Evolutionary conservation across 345 rosid species (phyloP), one percentile per base, ranked within the genome.

Genomic region (Arabidopsis arenosa): DNA sequence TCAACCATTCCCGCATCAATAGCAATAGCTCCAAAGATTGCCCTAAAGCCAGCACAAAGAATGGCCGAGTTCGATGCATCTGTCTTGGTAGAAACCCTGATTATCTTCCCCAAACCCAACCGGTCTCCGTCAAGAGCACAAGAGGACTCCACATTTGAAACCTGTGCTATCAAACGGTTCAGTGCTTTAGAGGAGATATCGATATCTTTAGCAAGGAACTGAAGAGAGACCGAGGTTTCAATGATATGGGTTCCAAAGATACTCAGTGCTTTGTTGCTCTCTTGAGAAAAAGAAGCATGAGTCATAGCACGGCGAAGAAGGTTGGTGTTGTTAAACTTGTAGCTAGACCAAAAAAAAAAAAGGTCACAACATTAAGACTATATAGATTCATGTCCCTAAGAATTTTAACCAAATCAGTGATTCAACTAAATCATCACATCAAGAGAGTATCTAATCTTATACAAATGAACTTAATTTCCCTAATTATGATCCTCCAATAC

Each of bases 1-100:
- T 89, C 93, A 59, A 70, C 67, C 30, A 33, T 75, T 58, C 72
- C 80, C 36, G 85, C 30, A 68, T 90, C 93, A 57, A 76, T 28
- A 63, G 90, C 89, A 78, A 89, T 75, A 73, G 96, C 96, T 70
- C 90, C 92, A 80, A 89, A 83, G n/a, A 89, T 71, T 5, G 92
- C 92, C 44, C 93, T 79, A 63, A 86, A 86, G 44, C 89, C 90
- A 62, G 59, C 78, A 48, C 96, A 88, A 62, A 88, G 74, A 33
- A 90, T 80, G 0, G 58, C 33, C 5, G 90, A 71, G 51, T 67
- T 35, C 0, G 93, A 69, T 2, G 91, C 60, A 74, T 85, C 80
- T 0, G 87, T 86, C 86, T 80, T 88, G 18, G 81, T 13, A 65
- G 91, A 88, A 80, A 88, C 87, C 53, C 93, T 78, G 5, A 90